Conservation (phyloP, 2,329 filamentous ascomycete genomes). For the Cytospora mali region DNA sequence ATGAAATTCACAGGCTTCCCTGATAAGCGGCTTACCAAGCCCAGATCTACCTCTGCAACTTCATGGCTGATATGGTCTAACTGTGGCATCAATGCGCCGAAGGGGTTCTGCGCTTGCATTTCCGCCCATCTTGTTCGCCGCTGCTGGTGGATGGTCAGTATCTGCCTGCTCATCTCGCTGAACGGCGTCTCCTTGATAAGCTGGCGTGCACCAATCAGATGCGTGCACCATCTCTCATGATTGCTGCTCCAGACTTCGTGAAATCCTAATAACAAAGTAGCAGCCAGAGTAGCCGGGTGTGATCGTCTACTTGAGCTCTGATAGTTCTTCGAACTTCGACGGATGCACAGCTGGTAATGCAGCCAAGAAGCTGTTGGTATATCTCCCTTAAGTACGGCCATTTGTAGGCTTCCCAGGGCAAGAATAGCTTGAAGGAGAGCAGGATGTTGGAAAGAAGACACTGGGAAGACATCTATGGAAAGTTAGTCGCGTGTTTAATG, state of each 20-base stretch:
- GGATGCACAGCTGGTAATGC: constrained; percentile 86
- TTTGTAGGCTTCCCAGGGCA: constrained; percentile 82
- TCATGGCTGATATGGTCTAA: constrained; percentile 34
- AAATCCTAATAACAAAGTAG: constrained; percentile 81
- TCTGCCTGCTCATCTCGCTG: constrained; percentile 68
- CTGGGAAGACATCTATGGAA: constrained; percentile 72
- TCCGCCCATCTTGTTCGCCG: constrained; percentile 32
- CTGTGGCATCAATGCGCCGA: constrained; percentile 33
- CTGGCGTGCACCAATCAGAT: constrained; percentile 81
- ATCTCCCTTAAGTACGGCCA: constrained; percentile 76
- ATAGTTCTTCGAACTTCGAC: constrained; percentile 76
- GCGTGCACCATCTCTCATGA: constrained; percentile 93
- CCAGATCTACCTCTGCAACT: constrained; percentile 45
- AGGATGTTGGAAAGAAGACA: constrained; percentile 82
- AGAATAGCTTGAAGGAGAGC: constrained; percentile 89
- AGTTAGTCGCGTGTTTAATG: constrained; percentile 33
- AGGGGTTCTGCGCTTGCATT: constrained; percentile 25
- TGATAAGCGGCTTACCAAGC: constrained; percentile 45
- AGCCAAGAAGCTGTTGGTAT: constrained; percentile 81
- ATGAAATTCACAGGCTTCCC: constrained; percentile 40
- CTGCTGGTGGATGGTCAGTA: constrained; percentile 62
- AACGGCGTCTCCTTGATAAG: constrained; percentile 84
- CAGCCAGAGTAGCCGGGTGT: constrained; percentile 82
- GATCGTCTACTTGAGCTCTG: constrained; percentile 68
- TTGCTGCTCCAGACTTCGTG: constrained; percentile 96